Conservation (phyloP, 176 grass and related monocot species). For the Puya raimondii region DNA sequence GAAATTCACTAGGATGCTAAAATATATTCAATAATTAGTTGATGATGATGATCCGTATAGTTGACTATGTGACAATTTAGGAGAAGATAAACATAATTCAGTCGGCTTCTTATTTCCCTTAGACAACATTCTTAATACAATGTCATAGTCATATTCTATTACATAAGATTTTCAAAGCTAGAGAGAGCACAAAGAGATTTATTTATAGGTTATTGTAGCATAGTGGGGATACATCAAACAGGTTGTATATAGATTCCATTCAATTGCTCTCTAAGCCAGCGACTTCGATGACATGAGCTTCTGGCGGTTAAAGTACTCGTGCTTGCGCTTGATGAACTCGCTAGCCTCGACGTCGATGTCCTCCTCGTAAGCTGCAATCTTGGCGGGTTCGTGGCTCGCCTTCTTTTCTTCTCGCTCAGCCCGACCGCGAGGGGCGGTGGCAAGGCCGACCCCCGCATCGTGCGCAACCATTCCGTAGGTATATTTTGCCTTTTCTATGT, state of each 20-base stretch:
- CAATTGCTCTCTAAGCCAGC: constrained; percentile 23
- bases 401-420: constrained; percentile 1
- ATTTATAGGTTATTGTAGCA: too few species aligned
- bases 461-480: not conserved
- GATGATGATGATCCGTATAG: too few species aligned
- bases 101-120: too few species aligned
- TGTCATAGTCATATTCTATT: too few species aligned
- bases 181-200: too few species aligned
- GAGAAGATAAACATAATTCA: too few species aligned
- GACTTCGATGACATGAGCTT: constrained; percentile 59
- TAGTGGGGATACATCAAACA: not conserved
- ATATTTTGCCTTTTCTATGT: constrained; percentile 11
- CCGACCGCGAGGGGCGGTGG: not conserved
- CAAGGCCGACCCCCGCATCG: not conserved
- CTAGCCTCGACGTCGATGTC: constrained; percentile 46
- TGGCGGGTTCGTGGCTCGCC: not conserved
- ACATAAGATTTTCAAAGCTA: too few species aligned
- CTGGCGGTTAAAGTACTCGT: constrained; percentile 44
- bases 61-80: too few species aligned
- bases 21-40: too few species aligned
- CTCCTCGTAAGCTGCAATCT: not conserved
- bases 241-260: not conserved
- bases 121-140: too few species aligned
- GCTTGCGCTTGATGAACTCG: constrained; percentile 53
- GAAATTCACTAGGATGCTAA: too few species aligned